Base-by-base conservation (phyloP, 1,284 basidiomycete species). In the Leccinum fallax region DNA sequence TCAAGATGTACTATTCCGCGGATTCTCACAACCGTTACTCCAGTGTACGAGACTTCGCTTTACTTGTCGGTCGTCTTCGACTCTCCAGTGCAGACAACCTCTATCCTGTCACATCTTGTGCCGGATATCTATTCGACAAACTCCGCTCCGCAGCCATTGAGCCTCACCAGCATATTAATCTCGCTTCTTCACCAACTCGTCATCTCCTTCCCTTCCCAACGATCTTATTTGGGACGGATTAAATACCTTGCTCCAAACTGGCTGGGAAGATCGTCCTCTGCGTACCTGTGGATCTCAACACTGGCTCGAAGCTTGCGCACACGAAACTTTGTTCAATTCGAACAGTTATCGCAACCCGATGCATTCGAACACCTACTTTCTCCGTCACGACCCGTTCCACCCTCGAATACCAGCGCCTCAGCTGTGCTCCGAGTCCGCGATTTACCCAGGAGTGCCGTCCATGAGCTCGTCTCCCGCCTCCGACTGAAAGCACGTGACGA, bases 31-130 rank as follows among this genome's bases (percentile, higher is more conserved):
- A 13, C 28, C 24, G 38, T 54, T 16, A 32, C 30, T 52, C 9
- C 67, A 90, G 89, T 83, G 5, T 90, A 90, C 70, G 86, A 91
- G 75, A 87, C 82, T 4, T 91, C 89, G 0, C 76, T 91, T n/a
- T 82, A 80, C 70, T 79, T 90, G 30, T 81, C 87, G 24, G 76
- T 83, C 24, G 65, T 89, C 16, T 91, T 89, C 75, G 77, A 80
- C 58, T 83, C 82, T 4, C 78, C 83, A 1, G 78, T 78, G 30
- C 72, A 91, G 72, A 83, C 83, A 5, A 81, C 80, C 3, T 82
- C 87, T 11, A 80, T 88, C 60, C 78, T 88, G 43, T 80, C 83
- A 2, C 81, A 83, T 65, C 79, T 89, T n/a, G 67, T 87, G 24
- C 80, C 84, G 2, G 71, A 78, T 34, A 67, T 85, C 56, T 85